Percentiles rank a stretch among this genome's conserved stretches.
These are phyloP conservation scores for Pseudocercospora musae DNA, from an alignment of 2,329 filamentous ascomycete genomes.

Conservation along the genomic window DNA sequence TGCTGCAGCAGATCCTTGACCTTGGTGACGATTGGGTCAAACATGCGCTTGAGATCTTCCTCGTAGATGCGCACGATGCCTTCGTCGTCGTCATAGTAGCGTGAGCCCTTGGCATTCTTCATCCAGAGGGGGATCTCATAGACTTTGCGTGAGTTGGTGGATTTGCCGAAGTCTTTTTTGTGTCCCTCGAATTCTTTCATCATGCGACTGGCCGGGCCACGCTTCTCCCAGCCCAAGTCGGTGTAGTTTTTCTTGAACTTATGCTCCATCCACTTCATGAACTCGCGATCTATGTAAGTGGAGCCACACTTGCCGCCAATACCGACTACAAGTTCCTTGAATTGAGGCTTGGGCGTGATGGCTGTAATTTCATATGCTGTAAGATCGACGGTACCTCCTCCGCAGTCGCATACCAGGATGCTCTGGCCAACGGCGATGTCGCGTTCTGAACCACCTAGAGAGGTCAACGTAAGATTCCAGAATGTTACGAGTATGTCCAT, in stretches of 20 bases:
- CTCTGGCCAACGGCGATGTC: slow-evolving; percentile 9
- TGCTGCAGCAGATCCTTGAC: slow-evolving; percentile 12
- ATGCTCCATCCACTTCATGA: slow-evolving; percentile 14
- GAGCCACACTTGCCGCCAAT: slow-evolving; percentile 19
- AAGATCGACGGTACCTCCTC: slow-evolving; percentile 19
- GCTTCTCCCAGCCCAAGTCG: slow-evolving; percentile 3
- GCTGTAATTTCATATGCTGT: slow-evolving; percentile 11
- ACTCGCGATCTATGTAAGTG: slow-evolving; percentile 17
- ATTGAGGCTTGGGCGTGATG: not conserved
- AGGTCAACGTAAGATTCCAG: not conserved
- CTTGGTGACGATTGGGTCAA: slow-evolving; percentile 9
- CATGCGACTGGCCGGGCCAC: slow-evolving; percentile 9
- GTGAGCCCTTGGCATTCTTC: not conserved
- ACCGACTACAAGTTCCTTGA: slow-evolving; percentile 15
- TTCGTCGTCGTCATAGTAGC: slow-evolving; percentile 8
- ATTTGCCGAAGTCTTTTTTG: slow-evolving; percentile 15
- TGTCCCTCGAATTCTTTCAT: slow-evolving; percentile 17
- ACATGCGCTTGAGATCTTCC: slow-evolving; percentile 13
- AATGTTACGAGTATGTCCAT: not conserved
- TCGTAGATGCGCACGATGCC: not conserved
- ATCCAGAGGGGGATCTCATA: slow-evolving; percentile 5
- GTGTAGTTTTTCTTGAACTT: slow-evolving; percentile 10
- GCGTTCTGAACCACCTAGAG: not conserved
- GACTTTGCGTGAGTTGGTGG: not conserved
- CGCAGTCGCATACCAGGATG: slow-evolving; percentile 17